Percentiles rank a stretch among this genome's conserved stretches.
These are phyloP conservation scores for Candida bentonensis DNA, from an alignment of 805 yeast genomes.

Conservation along the genomic window DNA sequence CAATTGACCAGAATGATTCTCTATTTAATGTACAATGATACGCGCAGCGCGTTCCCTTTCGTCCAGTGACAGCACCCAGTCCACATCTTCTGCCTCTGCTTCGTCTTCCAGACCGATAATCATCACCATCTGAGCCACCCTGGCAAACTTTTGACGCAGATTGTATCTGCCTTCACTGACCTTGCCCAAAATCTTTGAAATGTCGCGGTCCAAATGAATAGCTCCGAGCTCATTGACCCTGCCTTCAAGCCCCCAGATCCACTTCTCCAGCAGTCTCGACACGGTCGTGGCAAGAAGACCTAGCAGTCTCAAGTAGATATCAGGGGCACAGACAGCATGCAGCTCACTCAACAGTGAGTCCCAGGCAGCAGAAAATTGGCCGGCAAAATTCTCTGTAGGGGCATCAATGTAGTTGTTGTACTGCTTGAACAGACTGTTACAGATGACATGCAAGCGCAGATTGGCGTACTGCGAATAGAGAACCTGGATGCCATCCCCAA, in stretches of 20 bases:
- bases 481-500: constrained; percentile 30
- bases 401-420: constrained; percentile 22
- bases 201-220: constrained; percentile 67
- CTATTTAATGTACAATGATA: constrained; percentile 6
- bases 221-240: constrained; percentile 75
- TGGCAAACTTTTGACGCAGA: constrained; percentile 61
- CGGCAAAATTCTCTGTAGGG: constrained; percentile 3
- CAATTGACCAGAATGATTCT: too few relatives aligned
- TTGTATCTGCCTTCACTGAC: constrained; percentile 53
- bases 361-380: constrained; percentile 52
- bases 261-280: constrained; percentile 47
- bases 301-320: constrained; percentile 35
- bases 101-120: constrained; percentile 71
- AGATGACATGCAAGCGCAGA: constrained; percentile 22
- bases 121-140: constrained; percentile 74
- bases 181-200: constrained; percentile 58
- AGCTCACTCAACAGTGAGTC: constrained; percentile 47
- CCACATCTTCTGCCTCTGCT: constrained; percentile 32
- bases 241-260: constrained; percentile 50
- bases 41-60: constrained; percentile 33
- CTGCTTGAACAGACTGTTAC: constrained; percentile 26
- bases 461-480: constrained; percentile 27
- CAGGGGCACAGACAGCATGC: constrained; percentile 15
- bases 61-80: constrained; percentile 67
- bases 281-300: constrained; percentile 38